These are phyloP conservation scores for Mycena galericulata DNA, from an alignment of 768 basidiomycete genomes.

Conservation along the genomic window DNA sequence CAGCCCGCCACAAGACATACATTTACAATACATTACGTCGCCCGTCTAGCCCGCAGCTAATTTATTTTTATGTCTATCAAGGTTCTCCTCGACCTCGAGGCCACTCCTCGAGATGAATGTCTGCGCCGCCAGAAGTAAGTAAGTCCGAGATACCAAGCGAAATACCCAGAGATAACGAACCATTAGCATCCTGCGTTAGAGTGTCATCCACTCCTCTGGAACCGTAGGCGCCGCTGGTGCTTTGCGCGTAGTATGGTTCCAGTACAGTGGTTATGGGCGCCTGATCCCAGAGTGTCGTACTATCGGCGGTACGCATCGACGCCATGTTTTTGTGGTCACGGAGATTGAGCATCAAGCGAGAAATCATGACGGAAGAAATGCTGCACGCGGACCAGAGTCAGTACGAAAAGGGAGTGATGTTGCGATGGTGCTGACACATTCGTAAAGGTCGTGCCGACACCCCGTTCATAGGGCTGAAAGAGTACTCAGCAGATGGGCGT, in stretches of 20 bases:
- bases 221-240: not conserved
- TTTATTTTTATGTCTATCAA: no score
- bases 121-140: no score
- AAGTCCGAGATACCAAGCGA: no score
- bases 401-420: not conserved
- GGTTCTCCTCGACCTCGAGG: no score
- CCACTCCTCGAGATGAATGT: no score
- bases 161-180: no score
- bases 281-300: not conserved
- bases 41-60: no score
- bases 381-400: not conserved
- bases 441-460: constrained; percentile 46
- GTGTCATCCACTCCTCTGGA: no score
- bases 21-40: no score
- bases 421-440: constrained; percentile 46
- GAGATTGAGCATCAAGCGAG: constrained; percentile 28
- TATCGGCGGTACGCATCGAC: not conserved
- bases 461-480: constrained; percentile 45
- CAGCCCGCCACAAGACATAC: no score
- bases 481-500: no score
- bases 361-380: constrained; percentile 16
- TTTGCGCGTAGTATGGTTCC: not conserved
- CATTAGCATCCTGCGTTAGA: no score
- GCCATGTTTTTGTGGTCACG: constrained; percentile 11
- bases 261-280: not conserved